A percentile compares a stretch with the other conserved stretches of the same genome.
phyloP scores from a whole-genome alignment of 108 stramenopile species.

The Cyclotella atomus region DNA sequence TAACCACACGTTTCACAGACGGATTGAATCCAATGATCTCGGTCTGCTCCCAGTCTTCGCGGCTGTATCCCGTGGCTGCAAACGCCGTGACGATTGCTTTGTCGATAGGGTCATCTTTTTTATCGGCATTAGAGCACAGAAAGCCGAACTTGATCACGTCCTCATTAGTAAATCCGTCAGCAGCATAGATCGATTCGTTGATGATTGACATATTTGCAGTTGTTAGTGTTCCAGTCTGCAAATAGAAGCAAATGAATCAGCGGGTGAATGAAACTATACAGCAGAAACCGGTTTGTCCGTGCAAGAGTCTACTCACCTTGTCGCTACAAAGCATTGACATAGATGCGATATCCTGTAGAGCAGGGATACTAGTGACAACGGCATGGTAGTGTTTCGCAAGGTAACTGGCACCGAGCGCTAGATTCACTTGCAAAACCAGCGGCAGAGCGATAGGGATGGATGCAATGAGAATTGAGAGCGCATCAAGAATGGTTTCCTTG shows the following conservation, averaged over 20 bases:
- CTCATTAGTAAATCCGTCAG: slow-evolving; percentile 52
- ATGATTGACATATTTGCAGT: slow-evolving; percentile 85
- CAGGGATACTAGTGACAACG: slow-evolving; percentile 83
- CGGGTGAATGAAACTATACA: background rate
- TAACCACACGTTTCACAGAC: slow-evolving; percentile 64
- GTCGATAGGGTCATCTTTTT: slow-evolving; percentile 89
- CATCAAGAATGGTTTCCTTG: slow-evolving; percentile 48
- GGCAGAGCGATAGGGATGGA: slow-evolving; percentile 89
- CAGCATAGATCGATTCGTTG: slow-evolving; percentile 52
- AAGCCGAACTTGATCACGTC: slow-evolving; percentile 64
- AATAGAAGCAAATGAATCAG: slow-evolving; percentile 20
- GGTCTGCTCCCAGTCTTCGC: slow-evolving; percentile 38
- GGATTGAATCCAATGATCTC: slow-evolving; percentile 75
- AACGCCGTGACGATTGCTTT: slow-evolving; percentile 65
- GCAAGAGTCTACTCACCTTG: background rate
- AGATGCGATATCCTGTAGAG: slow-evolving; percentile 87
- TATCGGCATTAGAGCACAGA: slow-evolving; percentile 79
- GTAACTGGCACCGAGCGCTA: slow-evolving; percentile 82
- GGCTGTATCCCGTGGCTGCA: slow-evolving; percentile 7
- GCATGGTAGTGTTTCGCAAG: slow-evolving; percentile 80
- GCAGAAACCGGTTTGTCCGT: background rate
- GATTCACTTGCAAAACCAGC: slow-evolving; percentile 81
- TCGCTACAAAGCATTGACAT: slow-evolving; percentile 49
- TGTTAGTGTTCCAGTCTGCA: slow-evolving; percentile 92
- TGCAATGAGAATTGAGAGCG: slow-evolving; percentile 79